These are phyloP conservation scores for Tetrahymena malaccensis DNA, from an alignment of 73 alveolate species.

Conservation along the genomic window DNA sequence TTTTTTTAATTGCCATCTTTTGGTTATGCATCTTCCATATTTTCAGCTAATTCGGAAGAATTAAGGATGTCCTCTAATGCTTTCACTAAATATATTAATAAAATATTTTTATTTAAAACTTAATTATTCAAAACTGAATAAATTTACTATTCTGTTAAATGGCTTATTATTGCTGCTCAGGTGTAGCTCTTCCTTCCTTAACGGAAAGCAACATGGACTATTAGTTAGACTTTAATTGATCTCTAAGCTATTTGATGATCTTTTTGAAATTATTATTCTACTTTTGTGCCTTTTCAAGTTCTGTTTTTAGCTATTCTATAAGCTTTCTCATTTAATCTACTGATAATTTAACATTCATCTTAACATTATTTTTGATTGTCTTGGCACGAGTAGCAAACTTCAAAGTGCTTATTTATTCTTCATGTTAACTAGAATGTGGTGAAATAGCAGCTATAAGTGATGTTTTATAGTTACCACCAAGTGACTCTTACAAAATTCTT, in stretches of 20 bases:
- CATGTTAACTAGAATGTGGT: slow-evolving; percentile 63
- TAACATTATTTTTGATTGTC: slow-evolving; percentile 61
- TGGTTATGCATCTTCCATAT: background rate
- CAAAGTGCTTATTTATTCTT: slow-evolving; percentile 52
- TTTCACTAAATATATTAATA: background rate
- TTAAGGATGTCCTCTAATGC: background rate
- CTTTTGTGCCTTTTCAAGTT: background rate
- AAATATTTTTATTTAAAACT: background rate
- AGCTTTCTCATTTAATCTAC: background rate
- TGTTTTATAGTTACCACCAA: slow-evolving; percentile 83
- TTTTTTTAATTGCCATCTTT: background rate
- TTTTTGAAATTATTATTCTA: background rate
- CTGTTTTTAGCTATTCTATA: background rate
- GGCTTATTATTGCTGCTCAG: background rate
- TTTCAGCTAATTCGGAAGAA: background rate
- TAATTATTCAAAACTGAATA: background rate
- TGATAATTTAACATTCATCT: background rate
- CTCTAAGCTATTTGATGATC: background rate
- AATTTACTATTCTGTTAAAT: background rate
- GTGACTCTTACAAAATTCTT: slow-evolving; percentile 75
- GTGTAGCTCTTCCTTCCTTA: background rate
- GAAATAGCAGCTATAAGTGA: slow-evolving; percentile 54
- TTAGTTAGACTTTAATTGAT: background rate
- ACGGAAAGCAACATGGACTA: background rate
- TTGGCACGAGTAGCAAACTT: slow-evolving; percentile 89